Evolutionary conservation across 495 filamentous ascomycete species (phyloP).

Genomic region (Penicillium longicatenatum): DNA sequence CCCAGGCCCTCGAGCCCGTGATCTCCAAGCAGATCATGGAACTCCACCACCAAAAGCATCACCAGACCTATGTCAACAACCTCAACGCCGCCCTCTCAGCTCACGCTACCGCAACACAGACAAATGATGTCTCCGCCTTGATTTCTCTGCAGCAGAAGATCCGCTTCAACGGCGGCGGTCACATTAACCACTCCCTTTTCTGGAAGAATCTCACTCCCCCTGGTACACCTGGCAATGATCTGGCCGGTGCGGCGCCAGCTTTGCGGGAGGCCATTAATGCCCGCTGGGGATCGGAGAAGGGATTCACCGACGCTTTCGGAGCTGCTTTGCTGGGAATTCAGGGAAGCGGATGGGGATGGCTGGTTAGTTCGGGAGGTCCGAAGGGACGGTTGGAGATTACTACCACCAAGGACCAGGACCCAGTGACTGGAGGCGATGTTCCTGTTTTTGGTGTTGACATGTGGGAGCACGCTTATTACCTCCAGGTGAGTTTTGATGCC

Average conservation of each 20-base stretch:
- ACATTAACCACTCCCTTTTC: conserved; percentile 91
- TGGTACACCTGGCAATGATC: conserved; percentile 62
- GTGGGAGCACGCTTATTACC: conserved; percentile 88
- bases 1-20: conserved; percentile 80
- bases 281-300: conserved; percentile 70
- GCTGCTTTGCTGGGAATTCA: conserved; percentile 79
- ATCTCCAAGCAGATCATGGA: conserved; percentile 98
- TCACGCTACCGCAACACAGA: conserved; percentile 45
- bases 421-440: conserved; percentile 71
- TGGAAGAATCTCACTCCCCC: conserved; percentile 87
- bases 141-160: conserved; percentile 80
- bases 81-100: conserved; percentile 57
- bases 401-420: conserved; percentile 86
- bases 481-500: conserved; percentile 41
- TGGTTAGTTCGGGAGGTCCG: conserved; percentile 69
- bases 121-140: conserved; percentile 55
- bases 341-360: conserved; percentile 93
- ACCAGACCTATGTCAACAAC: conserved; percentile 67
- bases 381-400: conserved; percentile 68
- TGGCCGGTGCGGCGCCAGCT: conserved; percentile 55
- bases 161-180: conserved; percentile 94
- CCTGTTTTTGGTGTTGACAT: conserved; percentile 92
- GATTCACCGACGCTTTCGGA: conserved; percentile 68
- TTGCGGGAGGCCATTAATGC: conserved; percentile 62
- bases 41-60: conserved; percentile 69